phyloP scores from a whole-genome alignment of 345 rosid species.

The Eucalyptus sideroxylon region DNA sequence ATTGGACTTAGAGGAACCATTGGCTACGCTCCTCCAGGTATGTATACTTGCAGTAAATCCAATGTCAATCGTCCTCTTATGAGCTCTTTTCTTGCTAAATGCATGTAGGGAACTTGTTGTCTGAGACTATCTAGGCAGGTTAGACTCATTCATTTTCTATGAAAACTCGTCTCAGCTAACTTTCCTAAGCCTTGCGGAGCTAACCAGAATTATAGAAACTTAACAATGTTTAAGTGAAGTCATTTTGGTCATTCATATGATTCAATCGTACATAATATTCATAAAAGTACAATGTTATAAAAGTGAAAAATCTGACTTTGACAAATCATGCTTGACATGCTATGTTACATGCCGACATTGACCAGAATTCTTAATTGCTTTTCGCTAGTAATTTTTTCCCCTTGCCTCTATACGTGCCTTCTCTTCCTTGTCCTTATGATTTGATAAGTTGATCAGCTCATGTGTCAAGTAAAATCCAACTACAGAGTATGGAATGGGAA shows the following conservation, averaged over 20 bases:
- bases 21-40: no score
- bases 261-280: neutral
- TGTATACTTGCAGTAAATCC: no score
- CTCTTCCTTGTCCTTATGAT: neutral
- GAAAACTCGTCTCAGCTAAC: neutral
- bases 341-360: no score
- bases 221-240: neutral
- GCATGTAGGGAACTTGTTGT: neutral
- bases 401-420: neutral
- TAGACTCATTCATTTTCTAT: neutral
- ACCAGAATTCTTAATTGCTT: no score
- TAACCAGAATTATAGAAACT: neutral
- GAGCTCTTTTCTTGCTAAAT: neutral
- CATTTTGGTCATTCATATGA: neutral
- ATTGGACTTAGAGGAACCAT: no score
- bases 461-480: neutral
- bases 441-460: neutral
- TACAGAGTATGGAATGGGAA: slow-evolving; percentile 1
- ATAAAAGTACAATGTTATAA: neutral
- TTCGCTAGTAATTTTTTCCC: no score
- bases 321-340: no score
- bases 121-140: neutral
- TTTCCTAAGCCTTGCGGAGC: neutral
- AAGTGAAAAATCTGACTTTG: no score
- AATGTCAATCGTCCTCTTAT: no score